Conservation (phyloP, 345 rosid genomes). For the Angophora floribunda region DNA sequence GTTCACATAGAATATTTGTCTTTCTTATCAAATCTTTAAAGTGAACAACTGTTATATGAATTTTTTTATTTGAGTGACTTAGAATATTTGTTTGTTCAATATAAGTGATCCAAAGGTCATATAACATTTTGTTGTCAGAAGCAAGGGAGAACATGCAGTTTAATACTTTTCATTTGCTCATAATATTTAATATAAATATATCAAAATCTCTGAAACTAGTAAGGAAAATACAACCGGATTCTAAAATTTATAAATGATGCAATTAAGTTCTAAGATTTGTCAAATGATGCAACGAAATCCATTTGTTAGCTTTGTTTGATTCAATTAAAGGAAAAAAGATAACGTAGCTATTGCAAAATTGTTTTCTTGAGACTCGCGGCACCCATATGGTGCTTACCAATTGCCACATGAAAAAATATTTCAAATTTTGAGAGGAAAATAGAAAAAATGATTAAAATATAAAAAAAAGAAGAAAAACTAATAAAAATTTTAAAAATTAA, state of each 20-base stretch:
- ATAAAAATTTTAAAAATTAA: not conserved
- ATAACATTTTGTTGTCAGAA: not conserved
- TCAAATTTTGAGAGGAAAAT: not conserved
- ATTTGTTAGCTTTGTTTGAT: fast-evolving
- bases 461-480: not conserved
- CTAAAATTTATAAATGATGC: not conserved
- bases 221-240: fast-evolving
- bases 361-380: not conserved
- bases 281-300: not conserved
- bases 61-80: not conserved
- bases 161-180: not conserved
- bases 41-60: not conserved
- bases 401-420: not conserved
- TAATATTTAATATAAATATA: not conserved
- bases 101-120: not conserved
- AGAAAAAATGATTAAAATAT: not conserved
- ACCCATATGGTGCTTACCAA: too few species aligned
- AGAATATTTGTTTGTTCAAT: not conserved
- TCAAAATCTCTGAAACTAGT: not conserved
- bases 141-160: not conserved
- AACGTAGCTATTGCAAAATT: not conserved
- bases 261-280: not conserved
- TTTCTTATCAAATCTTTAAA: not conserved
- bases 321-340: not conserved
- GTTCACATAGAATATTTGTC: not conserved